Percentiles rank a stretch among this genome's conserved stretches.
Evolutionary conservation across 768 basidiomycete species (phyloP).

Genomic region (Gautieria morchelliformis): DNA sequence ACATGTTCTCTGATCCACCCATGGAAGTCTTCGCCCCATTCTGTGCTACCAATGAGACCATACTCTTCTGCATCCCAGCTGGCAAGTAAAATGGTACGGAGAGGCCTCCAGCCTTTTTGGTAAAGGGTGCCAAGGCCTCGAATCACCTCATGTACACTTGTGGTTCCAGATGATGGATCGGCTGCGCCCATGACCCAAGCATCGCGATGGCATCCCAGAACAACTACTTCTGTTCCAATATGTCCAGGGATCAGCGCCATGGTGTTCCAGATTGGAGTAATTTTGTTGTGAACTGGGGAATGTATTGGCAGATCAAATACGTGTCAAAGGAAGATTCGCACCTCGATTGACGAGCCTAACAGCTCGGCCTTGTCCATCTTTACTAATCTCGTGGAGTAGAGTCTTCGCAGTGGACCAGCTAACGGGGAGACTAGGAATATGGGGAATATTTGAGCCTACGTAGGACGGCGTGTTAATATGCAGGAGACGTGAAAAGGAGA

Average conservation of each 20-base stretch:
- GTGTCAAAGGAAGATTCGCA: constrained; percentile 12
- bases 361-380: constrained; percentile 32
- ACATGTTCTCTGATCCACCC: constrained; percentile 72
- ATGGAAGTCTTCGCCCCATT: constrained; percentile 89
- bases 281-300: constrained; percentile 54
- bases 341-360: constrained; percentile 54
- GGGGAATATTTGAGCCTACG: constrained; percentile 47
- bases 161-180: constrained; percentile 76
- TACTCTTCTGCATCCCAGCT: constrained; percentile 73
- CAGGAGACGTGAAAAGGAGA: neutral
- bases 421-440: constrained; percentile 82
- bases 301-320: neutral
- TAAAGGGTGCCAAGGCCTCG: constrained; percentile 63
- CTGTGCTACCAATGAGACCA: constrained; percentile 78
- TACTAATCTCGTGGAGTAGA: constrained; percentile 44
- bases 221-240: constrained; percentile 74
- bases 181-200: constrained; percentile 78
- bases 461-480: neutral
- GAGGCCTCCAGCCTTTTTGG: constrained; percentile 71
- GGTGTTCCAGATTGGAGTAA: constrained; percentile 87
- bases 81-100: constrained; percentile 63
- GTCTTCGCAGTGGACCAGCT: constrained; percentile 76
- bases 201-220: constrained; percentile 86
- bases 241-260: constrained; percentile 79
- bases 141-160: constrained; percentile 66